Evolutionary conservation across 768 basidiomycete genomes (phyloP), one percentile per base, ranked within the genome.

Genomic region (Lactarius hatsudake): DNA sequence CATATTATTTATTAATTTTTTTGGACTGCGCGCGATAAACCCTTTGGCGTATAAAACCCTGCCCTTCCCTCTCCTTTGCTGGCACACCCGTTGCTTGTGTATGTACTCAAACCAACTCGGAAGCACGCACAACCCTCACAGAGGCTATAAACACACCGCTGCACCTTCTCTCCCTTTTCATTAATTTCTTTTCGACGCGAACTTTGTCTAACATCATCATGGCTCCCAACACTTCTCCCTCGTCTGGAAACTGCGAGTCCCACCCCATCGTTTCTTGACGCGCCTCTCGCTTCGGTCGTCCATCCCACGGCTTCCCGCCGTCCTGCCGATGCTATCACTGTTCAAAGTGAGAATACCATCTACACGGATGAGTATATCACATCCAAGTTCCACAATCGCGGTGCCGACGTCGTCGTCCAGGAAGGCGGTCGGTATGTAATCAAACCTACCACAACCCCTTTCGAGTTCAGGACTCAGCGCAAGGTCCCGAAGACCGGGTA

Each of bases 61-160:
- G 7, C 48, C 32, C 6, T 23, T 18, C 17, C 56, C 8, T 3
- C 18, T 30, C 4, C 23, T 51, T 26, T 26, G 48, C 48, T 7
- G 28, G 7, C 3, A 51, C 13, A 3, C 0, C 26, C 23, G 30
- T 30, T 43, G 23, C 74, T 57, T 62, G 73, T 93, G 90, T 86
- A 95, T 95, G 94, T 96, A 89, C 91, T 93, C 91, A 71, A 95
- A 96, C 91, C 88, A 89, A 78, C 90, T 95, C 72, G 88, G 89
- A 79, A 91, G 89, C 79, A 81, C 86, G 72, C 94, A 96, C 82
- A 96, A 96, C 81, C 83, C 85, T 73, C 85, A 91, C 82, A 84
- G 93, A 87, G 94, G 94, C 82, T 78, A 75, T 74, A 94, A 91
- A 77, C 94, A 96, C 84, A 87, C 89, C 72, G 80, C 81, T 75